phyloP scores from a whole-genome alignment of 495 filamentous ascomycete genomes.

The Penicillium herquei region DNA sequence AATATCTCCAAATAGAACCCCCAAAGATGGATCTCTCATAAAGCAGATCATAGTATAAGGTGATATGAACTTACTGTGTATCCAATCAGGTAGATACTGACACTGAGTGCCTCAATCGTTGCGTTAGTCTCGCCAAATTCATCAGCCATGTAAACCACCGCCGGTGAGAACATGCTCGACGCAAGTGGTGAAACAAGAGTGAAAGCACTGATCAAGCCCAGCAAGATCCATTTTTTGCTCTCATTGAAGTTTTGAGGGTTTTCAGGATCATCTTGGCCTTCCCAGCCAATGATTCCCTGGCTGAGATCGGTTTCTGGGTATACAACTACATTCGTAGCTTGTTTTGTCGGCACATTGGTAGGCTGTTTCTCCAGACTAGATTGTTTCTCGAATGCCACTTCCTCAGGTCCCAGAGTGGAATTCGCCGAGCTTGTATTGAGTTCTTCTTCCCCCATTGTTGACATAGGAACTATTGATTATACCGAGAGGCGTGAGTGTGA shows the following conservation, averaged over 20 bases:
- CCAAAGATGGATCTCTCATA: neutral
- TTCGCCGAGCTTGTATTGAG: too few species aligned
- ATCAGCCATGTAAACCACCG: slow-evolving; percentile 47
- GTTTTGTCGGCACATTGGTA: neutral
- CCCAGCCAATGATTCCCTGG: slow-evolving; percentile 16
- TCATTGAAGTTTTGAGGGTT: slow-evolving; percentile 67
- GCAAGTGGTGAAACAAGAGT: slow-evolving; percentile 54
- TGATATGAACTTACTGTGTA: slow-evolving; percentile 44
- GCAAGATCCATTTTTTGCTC: slow-evolving; percentile 37
- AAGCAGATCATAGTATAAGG: too few species aligned
- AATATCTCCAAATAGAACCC: neutral
- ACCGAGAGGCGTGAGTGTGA: too few species aligned
- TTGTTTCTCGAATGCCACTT: too few species aligned
- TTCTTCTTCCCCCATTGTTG: too few species aligned
- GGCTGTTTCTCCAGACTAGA: neutral
- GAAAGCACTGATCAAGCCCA: slow-evolving; percentile 35
- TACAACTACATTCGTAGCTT: neutral
- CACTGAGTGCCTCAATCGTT: slow-evolving; percentile 48
- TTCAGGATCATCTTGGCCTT: slow-evolving; percentile 54
- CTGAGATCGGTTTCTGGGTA: slow-evolving; percentile 13
- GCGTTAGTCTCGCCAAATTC: slow-evolving; percentile 59
- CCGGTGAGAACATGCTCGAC: slow-evolving; percentile 74
- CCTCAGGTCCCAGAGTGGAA: too few species aligned
- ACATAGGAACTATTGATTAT: too few species aligned
- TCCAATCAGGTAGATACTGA: slow-evolving; percentile 59